phyloP scores from a whole-genome alignment of 2,329 filamentous ascomycete species.

The Corinectria fuckeliana region DNA sequence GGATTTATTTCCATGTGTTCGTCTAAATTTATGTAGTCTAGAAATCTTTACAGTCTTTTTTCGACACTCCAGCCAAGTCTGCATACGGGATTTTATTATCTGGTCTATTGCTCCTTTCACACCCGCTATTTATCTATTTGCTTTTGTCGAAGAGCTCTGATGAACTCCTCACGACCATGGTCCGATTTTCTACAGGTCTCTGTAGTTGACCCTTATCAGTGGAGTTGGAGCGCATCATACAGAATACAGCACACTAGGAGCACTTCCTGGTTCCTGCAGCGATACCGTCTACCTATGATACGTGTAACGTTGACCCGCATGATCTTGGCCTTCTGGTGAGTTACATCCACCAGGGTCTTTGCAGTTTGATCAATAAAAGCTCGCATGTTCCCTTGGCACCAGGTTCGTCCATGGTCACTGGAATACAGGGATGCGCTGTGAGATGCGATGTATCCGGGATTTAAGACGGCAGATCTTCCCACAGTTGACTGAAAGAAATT shows the following conservation, averaged over 20 bases:
- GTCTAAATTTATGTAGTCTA: no score
- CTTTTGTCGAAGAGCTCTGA: no score
- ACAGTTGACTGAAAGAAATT: no score
- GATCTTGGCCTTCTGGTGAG: not conserved
- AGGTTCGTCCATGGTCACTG: not conserved
- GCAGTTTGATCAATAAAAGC: not conserved
- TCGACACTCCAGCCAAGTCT: no score
- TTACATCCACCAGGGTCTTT: conserved; percentile 1
- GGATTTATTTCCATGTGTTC: no score
- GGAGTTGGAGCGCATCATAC: no score
- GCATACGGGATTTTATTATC: no score
- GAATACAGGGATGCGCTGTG: not conserved
- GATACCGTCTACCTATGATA: not conserved
- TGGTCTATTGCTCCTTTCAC: no score
- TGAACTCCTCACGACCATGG: not conserved
- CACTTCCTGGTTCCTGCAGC: not conserved
- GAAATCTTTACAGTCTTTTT: no score
- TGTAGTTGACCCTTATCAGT: no score
- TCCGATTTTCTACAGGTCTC: no score
- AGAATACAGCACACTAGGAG: not conserved
- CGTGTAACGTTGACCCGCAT: conserved; percentile 4
- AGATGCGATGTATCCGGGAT: not conserved
- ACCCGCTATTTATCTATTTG: no score
- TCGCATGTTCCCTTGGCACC: not conserved
- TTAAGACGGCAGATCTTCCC: not conserved